Conservation (phyloP, 2,329 filamentous ascomycete genomes). For the Massarina eburnea region DNA sequence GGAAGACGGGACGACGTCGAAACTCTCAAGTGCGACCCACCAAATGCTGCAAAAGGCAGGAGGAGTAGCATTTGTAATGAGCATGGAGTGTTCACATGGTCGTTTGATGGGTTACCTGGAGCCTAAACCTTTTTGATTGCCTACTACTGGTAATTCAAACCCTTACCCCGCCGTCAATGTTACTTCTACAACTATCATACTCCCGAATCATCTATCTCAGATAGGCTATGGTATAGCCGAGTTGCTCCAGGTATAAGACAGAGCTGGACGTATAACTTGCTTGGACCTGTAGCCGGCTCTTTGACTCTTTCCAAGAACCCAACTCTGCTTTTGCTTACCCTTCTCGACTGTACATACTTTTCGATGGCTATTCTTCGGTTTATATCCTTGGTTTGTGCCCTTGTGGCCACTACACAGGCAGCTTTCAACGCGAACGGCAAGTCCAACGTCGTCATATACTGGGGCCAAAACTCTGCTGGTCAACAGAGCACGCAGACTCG, state of each 20-base stretch:
- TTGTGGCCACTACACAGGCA: slow-evolving; percentile 12
- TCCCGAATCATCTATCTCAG: not conserved
- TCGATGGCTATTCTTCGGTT: slow-evolving; percentile 7
- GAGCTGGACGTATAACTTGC: not conserved
- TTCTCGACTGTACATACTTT: slow-evolving; percentile 1
- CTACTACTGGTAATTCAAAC: not conserved
- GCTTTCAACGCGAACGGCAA: slow-evolving; percentile 20
- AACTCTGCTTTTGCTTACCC: not conserved
- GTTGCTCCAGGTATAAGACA: not conserved
- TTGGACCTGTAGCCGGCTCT: not conserved
- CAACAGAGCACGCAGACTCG: slow-evolving; percentile 15
- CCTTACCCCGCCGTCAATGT: not conserved
- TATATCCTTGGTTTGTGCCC: slow-evolving; percentile 1
- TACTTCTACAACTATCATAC: not conserved
- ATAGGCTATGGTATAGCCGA: not conserved
- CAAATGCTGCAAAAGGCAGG: not conserved
- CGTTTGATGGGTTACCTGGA: not conserved
- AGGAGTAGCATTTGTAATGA: not conserved
- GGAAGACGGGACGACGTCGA: not conserved
- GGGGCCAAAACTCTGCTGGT: slow-evolving; percentile 53
- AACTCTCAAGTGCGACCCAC: not conserved
- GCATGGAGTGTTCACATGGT: not conserved
- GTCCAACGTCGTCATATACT: slow-evolving; percentile 65
- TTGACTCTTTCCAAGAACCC: not conserved
- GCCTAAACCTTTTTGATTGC: not conserved